Base-by-base conservation (phyloP, 2,329 filamentous ascomycete species). In the Diaporthe sp. region DNA sequence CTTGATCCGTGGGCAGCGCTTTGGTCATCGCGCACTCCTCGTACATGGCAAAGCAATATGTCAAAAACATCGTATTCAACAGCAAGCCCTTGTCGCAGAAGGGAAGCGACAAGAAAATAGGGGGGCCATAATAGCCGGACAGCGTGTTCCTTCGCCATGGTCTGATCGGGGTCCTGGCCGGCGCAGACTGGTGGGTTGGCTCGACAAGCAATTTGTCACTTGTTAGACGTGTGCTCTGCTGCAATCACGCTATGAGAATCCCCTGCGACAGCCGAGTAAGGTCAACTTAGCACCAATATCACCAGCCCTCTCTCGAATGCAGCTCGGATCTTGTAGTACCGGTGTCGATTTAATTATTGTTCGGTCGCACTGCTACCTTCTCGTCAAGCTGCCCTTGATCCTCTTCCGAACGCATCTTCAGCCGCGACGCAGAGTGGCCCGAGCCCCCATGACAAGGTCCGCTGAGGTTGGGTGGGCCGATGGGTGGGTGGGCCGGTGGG, bases 101-200 rank as follows among this genome's bases (percentile, higher is more conserved):
- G 7, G 49, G 46, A 13, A 42, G 19, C 19, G 65, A 53, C 7
- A 51, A 9, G 42, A 53, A 55, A 9, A 39, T 7, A 8, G n/a
- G 65, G 42, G 34, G 17, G 34, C 31, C 39, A 39, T n/a, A 37
- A 49, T 31, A 57, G 55, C 75, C 46, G 74, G 75, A 71, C 37
- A 75, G 67, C 58, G 46, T 76, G 42, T 28, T 72, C 39, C 17
- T 44, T 55, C 53, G 42, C 44, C 58, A 68, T 34, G 57, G 65
- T 25, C 65, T n/a, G 71, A 34, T 49, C 55, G 70, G 22, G 31
- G 73, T 60, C 49, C 68, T 65, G 70, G 39, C 25, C 73, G 31
- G 46, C 42, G 49, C 57, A n/a, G 71, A 73, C 57, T 76, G 76
- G 73, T 58, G 55, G 53, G 62, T 34, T 55, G 57, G 19, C 39